phyloP scores from a whole-genome alignment of 2,329 filamentous ascomycete species.

The Cercospora sp. region DNA sequence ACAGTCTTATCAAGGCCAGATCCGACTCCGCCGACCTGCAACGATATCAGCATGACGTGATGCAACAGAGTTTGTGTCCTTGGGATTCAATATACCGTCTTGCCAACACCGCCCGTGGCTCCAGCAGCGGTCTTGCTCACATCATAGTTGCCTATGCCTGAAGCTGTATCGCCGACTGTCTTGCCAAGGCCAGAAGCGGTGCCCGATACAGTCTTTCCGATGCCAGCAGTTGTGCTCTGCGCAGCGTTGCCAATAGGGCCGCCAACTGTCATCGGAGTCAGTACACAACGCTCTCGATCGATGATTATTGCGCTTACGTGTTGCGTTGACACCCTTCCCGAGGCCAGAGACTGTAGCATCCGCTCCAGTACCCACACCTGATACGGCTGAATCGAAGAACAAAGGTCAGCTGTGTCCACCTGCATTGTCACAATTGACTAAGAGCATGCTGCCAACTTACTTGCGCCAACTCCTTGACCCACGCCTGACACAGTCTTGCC shows the following conservation, averaged over 20 bases:
- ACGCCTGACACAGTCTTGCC: slow-evolving; percentile 31
- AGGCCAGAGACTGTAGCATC: slow-evolving; percentile 21
- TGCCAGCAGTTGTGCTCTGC: slow-evolving; percentile 43
- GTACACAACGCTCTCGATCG: background rate
- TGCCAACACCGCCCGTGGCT: slow-evolving; percentile 39
- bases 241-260: slow-evolving; percentile 31
- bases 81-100: slow-evolving; percentile 32
- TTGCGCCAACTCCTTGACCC: slow-evolving; percentile 26
- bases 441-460: background rate
- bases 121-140: slow-evolving; percentile 43
- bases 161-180: slow-evolving; percentile 48
- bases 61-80: background rate
- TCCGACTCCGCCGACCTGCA: slow-evolving; percentile 32
- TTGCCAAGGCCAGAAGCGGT: slow-evolving; percentile 46
- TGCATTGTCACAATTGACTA: background rate
- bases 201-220: slow-evolving; percentile 46
- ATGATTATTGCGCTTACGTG: slow-evolving; percentile 16
- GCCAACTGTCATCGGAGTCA: slow-evolving; percentile 2
- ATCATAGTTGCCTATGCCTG: slow-evolving; percentile 47
- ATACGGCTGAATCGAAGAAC: slow-evolving; percentile 5
- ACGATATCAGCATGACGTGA: background rate
- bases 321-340: slow-evolving; percentile 31
- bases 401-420: background rate
- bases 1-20: slow-evolving; percentile 31
- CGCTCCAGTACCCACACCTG: slow-evolving; percentile 15